phyloP scores from a whole-genome alignment of 1,284 basidiomycete genomes.

The Puccinia polysora region DNA sequence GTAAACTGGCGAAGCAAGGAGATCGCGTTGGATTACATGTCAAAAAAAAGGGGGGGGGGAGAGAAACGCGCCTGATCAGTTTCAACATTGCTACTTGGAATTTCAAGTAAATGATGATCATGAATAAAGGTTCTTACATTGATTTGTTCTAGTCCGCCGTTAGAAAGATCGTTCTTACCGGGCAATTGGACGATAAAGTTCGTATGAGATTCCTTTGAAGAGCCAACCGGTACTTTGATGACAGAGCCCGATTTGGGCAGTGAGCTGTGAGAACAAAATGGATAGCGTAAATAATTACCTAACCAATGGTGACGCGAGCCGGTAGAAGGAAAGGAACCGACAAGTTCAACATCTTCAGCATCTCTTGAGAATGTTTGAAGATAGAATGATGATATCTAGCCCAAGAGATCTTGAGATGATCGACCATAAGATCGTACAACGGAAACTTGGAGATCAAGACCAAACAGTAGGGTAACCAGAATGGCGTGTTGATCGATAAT shows the following conservation, averaged over 20 bases:
- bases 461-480: slow-evolving; percentile 85
- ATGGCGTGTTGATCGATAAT: slow-evolving; percentile 78
- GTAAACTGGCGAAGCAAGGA: slow-evolving; percentile 61
- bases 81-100: slow-evolving; percentile 47
- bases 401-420: slow-evolving; percentile 65
- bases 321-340: slow-evolving; percentile 48
- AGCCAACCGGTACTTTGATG: slow-evolving; percentile 29
- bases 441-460: slow-evolving; percentile 79
- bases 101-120: slow-evolving; percentile 44
- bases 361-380: slow-evolving; percentile 52
- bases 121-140: too few species aligned
- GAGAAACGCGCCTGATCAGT: slow-evolving; percentile 56
- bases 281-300: background rate
- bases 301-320: background rate
- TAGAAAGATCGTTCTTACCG: slow-evolving; percentile 24
- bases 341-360: slow-evolving; percentile 53
- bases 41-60: slow-evolving; percentile 51
- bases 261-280: background rate
- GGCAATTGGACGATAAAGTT: slow-evolving; percentile 37
- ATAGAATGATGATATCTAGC: slow-evolving; percentile 53
- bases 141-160: slow-evolving; percentile 34
- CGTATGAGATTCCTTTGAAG: slow-evolving; percentile 23
- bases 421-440: slow-evolving; percentile 85
- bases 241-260: slow-evolving; percentile 11
- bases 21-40: background rate